A percentile compares a stretch with the other conserved stretches of the same genome.
Evolutionary conservation across 2,329 filamentous ascomycete species (phyloP).

Genomic region (Neopestalotiopsis sp.): DNA sequence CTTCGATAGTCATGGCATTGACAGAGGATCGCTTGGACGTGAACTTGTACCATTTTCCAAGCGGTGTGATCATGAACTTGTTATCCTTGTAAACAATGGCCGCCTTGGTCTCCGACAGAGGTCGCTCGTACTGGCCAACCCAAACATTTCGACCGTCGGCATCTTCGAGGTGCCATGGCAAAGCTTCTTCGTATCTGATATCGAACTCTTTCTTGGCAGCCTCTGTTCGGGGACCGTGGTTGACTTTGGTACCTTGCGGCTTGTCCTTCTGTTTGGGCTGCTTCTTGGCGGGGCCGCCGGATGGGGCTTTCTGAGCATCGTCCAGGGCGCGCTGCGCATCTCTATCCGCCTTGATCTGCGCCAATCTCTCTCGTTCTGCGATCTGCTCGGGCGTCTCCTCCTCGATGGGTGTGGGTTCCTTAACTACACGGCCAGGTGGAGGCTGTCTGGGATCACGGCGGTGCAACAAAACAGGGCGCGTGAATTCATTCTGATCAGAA

Average conservation of each 20-base stretch:
- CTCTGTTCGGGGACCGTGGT: constrained; percentile 78
- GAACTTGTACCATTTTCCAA: constrained; percentile 97
- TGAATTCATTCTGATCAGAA: constrained; percentile 76
- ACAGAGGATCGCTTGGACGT: constrained; percentile 76
- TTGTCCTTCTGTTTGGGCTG: constrained; percentile 68
- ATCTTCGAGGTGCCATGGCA: constrained; percentile 97
- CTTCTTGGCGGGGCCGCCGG: constrained; percentile 56
- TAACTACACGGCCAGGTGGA: constrained; percentile 66
- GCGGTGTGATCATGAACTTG: constrained; percentile 82
- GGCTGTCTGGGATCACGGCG: constrained; percentile 82
- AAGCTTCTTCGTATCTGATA: constrained; percentile 88
- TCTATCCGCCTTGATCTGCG: constrained; percentile 77
- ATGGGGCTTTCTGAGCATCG: constrained; percentile 90
- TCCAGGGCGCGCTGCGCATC: constrained; percentile 87
- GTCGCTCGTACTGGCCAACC: constrained; percentile 89
- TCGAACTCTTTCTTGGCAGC: constrained; percentile 78
- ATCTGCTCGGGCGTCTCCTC: constrained; percentile 54
- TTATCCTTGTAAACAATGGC: constrained; percentile 74
- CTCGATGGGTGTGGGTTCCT: constrained; percentile 58
- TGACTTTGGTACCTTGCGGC: constrained; percentile 80
- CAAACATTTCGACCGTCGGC: constrained; percentile 95
- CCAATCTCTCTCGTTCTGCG: constrained; percentile 67
- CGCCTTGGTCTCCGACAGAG: constrained; percentile 84
- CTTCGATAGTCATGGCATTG: constrained; percentile 78
- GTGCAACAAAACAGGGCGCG: constrained; percentile 86